phyloP scores from a whole-genome alignment of 225 moss, liverwort and hornwort genomes.

The Physcomitrellopsis africana region DNA sequence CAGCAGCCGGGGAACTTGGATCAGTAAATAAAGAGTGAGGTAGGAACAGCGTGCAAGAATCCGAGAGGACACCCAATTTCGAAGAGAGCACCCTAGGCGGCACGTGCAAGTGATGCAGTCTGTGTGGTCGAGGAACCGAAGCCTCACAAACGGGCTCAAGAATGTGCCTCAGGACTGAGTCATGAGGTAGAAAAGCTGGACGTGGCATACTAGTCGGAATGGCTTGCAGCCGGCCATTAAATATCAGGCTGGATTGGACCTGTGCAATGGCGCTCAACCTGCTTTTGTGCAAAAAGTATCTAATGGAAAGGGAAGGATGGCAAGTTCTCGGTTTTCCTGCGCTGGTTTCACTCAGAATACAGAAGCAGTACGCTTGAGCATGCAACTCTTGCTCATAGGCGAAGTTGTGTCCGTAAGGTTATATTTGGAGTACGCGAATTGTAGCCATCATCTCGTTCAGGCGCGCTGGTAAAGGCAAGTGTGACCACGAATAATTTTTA shows the following conservation, averaged over 20 bases:
- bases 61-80: too few species aligned
- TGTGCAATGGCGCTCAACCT: too few species aligned
- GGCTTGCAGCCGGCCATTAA: too few species aligned
- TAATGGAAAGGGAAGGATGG: too few species aligned
- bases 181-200: background rate
- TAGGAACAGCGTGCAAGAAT: too few species aligned
- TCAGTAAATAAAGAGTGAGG: too few species aligned
- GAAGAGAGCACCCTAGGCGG: background rate
- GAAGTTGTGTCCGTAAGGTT: background rate
- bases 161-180: constrained; percentile 5
- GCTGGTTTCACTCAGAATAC: background rate
- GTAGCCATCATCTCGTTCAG: background rate
- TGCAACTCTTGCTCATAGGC: constrained; percentile 13
- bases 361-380: background rate
- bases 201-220: too few species aligned
- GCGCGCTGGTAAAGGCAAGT: background rate
- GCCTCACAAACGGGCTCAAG: background rate
- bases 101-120: constrained; percentile 12
- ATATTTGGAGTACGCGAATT: constrained; percentile 1
- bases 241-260: too few species aligned
- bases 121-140: background rate
- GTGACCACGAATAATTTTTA: too few species aligned
- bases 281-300: too few species aligned
- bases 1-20: too few species aligned
- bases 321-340: too few species aligned